Evolutionary conservation across 2,329 filamentous ascomycete species (phyloP), one percentile per base, ranked within the genome.

Genomic region (Hypomyces perniciosus): DNA sequence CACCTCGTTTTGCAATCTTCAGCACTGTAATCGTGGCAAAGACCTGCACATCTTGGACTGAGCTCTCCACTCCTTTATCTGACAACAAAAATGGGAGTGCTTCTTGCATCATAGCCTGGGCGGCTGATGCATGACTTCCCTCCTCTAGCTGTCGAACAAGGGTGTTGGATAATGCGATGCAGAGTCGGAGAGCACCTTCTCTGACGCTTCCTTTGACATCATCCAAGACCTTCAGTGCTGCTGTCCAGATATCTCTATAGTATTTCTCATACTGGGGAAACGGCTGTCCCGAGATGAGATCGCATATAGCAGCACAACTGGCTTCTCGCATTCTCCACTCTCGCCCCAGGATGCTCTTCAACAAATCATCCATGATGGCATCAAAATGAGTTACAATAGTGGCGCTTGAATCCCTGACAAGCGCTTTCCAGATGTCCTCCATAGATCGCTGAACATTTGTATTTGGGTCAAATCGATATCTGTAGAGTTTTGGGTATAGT

Each of bases 271-370:
- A 97, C 68, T 85, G 82, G 30, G 77, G 72, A 54, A 88, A 84
- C 2, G 84, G 81, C 29, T 88, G 80, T 0, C 91, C 91, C 58
- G 93, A 88, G 6, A 97, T 80, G 1, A 99, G 76, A 64, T 97
- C 91, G 0, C 87, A 84, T 52, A 97, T 85, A 3, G 93, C 93
- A 35, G 86, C 84, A 68, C 93, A 97, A 63, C 90, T 93, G 5
- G 93, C 93, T 69, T 99, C 85, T 50, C 93, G 84, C 37, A 90
- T 88, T 52, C 93, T 81, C 93, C 93, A 99, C 66, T 99, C 93
- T 59, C 86, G 88, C 30, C 89, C 90, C 5, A 97, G 69, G 39
- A 97, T 88, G 62, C 86, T 95, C 59, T 84, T 85, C 31, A 99
- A 74, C 6, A 97, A 72, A 64, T 99, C 93, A 8, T 85, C 77